Evolutionary conservation across 116 monocot genomes (phyloP).

Genomic region (Posidonia oceanica): DNA sequence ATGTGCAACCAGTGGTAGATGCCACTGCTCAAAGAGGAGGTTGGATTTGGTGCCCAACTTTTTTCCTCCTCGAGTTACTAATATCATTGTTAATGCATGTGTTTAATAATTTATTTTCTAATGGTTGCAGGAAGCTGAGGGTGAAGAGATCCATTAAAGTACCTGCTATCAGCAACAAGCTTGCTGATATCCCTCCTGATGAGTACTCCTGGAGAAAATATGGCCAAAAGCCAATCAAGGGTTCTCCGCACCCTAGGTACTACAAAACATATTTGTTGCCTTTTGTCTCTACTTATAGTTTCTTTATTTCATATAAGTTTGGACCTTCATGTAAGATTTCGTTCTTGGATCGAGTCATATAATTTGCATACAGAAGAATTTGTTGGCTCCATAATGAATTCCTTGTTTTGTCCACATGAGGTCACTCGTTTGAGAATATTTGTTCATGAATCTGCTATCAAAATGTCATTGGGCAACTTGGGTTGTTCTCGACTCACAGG

Average conservation of each 20-base stretch:
- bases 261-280: neutral
- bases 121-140: slow-evolving; percentile 14
- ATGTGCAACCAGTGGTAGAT: slow-evolving; percentile 58
- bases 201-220: slow-evolving; percentile 97
- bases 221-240: slow-evolving; percentile 24
- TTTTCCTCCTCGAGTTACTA: neutral
- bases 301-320: too few species aligned
- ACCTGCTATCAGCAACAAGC: slow-evolving; percentile 85
- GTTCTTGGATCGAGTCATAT: too few species aligned
- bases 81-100: neutral
- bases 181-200: slow-evolving; percentile 93
- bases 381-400: too few species aligned
- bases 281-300: neutral
- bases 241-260: slow-evolving; percentile 19
- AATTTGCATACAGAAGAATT: too few species aligned
- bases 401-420: too few species aligned
- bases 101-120: neutral
- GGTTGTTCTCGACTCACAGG: too few species aligned
- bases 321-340: too few species aligned
- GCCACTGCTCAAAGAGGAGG: slow-evolving; percentile 91
- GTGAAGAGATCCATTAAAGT: slow-evolving; percentile 56
- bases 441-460: too few species aligned
- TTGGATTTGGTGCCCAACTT: slow-evolving; percentile 5
- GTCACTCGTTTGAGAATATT: too few species aligned
- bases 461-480: too few species aligned